A percentile compares a stretch with the other conserved stretches of the same genome.
These are phyloP conservation scores for Microbotryum lychnidis-dioicae DNA, from an alignment of 1,284 basidiomycete species.

Conservation along the genomic window DNA sequence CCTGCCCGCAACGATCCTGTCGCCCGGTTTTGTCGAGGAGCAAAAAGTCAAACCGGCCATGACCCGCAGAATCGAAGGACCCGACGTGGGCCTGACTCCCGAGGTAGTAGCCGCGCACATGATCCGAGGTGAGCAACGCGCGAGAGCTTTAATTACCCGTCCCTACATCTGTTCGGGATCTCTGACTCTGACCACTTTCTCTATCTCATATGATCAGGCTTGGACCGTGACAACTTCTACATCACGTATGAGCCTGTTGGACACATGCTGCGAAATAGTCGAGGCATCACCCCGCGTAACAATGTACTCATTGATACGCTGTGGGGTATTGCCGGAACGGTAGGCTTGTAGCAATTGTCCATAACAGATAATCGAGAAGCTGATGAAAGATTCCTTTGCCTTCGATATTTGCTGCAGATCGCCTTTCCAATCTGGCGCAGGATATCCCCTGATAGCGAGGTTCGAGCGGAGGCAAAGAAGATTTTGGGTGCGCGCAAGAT, in stretches of 20 bases:
- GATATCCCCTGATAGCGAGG: conserved; percentile 33
- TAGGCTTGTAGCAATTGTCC: conserved; percentile 36
- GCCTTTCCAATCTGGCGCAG: conserved; percentile 43
- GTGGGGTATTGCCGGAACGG: conserved; percentile 45
- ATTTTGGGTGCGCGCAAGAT: background rate
- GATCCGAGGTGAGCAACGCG: conserved; percentile 50
- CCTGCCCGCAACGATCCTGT: conserved; percentile 77
- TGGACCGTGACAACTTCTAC: conserved; percentile 63
- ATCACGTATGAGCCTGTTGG: conserved; percentile 66
- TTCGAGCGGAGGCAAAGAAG: conserved; percentile 8
- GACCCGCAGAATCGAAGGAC: conserved; percentile 70
- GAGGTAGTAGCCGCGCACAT: conserved; percentile 59
- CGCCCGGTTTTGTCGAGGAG: conserved; percentile 71
- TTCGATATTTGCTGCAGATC: conserved; percentile 33
- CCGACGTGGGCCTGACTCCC: conserved; percentile 58
- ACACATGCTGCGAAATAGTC: conserved; percentile 58
- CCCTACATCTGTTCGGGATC: too few species aligned
- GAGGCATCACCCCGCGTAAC: conserved; percentile 61
- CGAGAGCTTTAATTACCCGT: too few species aligned
- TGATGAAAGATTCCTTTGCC: background rate
- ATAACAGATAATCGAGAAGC: too few species aligned
- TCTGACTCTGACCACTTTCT: too few species aligned
- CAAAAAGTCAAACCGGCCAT: conserved; percentile 73
- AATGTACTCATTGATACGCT: conserved; percentile 54
- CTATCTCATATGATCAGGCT: conserved; percentile 45